Conservation (phyloP, 805 yeast species). For the Saccharomycopsis vini region DNA sequence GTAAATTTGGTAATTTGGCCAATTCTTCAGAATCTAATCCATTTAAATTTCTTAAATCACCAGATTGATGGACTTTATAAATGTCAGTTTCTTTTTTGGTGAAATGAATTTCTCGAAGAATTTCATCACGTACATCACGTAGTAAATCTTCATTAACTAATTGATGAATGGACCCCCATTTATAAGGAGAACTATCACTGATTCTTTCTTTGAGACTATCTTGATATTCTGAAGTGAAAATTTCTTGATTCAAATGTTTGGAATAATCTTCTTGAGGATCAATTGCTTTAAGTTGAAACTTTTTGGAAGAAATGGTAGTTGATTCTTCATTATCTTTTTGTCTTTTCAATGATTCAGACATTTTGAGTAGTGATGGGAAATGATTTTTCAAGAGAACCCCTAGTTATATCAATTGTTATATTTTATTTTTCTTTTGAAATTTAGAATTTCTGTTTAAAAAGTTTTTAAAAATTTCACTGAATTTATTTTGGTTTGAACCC, state of each 20-base stretch:
- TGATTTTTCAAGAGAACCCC: too few relatives aligned
- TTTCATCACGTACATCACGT: conserved; percentile 76
- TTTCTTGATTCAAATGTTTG: conserved; percentile 23
- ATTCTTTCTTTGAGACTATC: conserved; percentile 36
- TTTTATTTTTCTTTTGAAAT: too few relatives aligned
- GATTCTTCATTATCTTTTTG: background rate
- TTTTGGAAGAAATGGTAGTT: background rate
- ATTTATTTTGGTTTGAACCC: too few relatives aligned
- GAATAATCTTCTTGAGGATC: conserved; percentile 11
- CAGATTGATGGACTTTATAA: conserved; percentile 84
- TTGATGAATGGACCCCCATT: conserved; percentile 78
- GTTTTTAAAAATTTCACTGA: too few relatives aligned
- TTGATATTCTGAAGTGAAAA: conserved; percentile 38
- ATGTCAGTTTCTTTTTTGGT: conserved; percentile 96
- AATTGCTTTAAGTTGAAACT: background rate
- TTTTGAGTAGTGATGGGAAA: background rate
- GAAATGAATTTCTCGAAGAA: conserved; percentile 74
- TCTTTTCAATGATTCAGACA: background rate
- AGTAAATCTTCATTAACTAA: conserved; percentile 70
- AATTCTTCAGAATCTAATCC: conserved; percentile 75
- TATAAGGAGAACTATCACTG: conserved; percentile 60
- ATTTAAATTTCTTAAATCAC: conserved; percentile 83
- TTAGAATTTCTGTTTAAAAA: too few relatives aligned
- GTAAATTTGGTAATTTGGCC: conserved; percentile 63
- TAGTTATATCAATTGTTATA: too few relatives aligned